Conservation (phyloP, 208 protist species). For the Angomonas deanei region DNA sequence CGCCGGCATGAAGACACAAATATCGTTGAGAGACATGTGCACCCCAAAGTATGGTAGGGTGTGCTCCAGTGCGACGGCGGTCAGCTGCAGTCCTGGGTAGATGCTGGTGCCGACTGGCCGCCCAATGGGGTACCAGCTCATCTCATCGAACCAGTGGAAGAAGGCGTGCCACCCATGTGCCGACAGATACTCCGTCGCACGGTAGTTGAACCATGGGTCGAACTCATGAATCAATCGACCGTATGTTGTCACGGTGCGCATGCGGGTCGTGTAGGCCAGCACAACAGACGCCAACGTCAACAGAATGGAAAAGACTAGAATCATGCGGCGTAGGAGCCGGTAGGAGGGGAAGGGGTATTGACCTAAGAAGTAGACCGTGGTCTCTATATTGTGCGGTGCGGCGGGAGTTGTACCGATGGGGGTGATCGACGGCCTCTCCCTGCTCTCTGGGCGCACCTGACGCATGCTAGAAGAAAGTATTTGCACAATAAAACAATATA, state of each 20-base stretch:
- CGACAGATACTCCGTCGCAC: slow-evolving; percentile 87
- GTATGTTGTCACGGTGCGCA: slow-evolving; percentile 71
- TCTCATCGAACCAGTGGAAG: slow-evolving; percentile 98
- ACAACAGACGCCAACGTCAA: slow-evolving; percentile 11
- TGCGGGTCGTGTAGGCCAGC: slow-evolving; percentile 53
- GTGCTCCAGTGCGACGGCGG: slow-evolving; percentile 89
- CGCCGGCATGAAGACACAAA: slow-evolving; percentile 12
- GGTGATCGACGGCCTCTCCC: too few relatives aligned
- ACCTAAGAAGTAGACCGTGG: background rate
- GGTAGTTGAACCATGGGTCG: slow-evolving; percentile 94
- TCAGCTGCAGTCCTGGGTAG: slow-evolving; percentile 97
- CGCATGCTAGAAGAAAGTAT: too few relatives aligned
- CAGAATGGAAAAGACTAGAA: background rate
- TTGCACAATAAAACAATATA: too few relatives aligned
- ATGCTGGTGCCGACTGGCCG: slow-evolving; percentile 96
- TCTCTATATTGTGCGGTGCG: too few relatives aligned
- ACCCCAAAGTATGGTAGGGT: background rate
- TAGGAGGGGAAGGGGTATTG: background rate
- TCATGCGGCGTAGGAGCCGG: background rate
- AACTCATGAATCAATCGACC: slow-evolving; percentile 92
- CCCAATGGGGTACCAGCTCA: slow-evolving; percentile 97
- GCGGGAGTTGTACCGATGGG: too few relatives aligned
- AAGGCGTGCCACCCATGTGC: slow-evolving; percentile 94
- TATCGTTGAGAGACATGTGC: slow-evolving; percentile 1
- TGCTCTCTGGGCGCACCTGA: too few relatives aligned